Conservation (phyloP, 106 monocot species). For the Agapanthus africanus region DNA sequence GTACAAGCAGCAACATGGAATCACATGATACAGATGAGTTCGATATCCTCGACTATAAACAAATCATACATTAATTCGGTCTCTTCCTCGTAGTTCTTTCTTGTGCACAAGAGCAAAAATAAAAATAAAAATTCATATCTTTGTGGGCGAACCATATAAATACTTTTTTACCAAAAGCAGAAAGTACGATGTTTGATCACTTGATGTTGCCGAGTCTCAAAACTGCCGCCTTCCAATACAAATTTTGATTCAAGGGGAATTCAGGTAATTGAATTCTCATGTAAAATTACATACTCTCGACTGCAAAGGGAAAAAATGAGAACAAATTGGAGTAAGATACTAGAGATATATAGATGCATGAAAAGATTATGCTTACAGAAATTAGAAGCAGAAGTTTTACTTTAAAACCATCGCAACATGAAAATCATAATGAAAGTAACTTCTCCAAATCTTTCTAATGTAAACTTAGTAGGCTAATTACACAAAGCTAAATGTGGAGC, state of each 20-base stretch:
- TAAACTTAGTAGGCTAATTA: not conserved
- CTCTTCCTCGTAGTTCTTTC: not conserved
- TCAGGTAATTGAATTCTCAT: conserved; percentile 38
- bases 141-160: not conserved
- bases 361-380: not conserved
- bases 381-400: not conserved
- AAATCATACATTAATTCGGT: conserved; percentile 8
- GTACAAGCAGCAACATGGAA: conserved; percentile 1
- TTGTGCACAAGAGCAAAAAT: not conserved
- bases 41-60: not conserved
- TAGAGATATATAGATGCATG: not conserved
- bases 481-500: not conserved
- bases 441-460: not conserved
- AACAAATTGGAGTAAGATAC: not conserved
- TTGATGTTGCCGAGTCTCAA: not conserved
- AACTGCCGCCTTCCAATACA: not conserved
- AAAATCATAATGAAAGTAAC: not conserved
- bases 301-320: conserved; percentile 22
- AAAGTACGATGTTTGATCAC: not conserved
- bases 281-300: conserved; percentile 55
- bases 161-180: not conserved
- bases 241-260: not conserved
- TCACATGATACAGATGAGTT: not conserved
- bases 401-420: no score
- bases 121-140: not conserved